phyloP scores from a whole-genome alignment of 169 alveolate genomes.

The Plasmodium falciparum region DNA sequence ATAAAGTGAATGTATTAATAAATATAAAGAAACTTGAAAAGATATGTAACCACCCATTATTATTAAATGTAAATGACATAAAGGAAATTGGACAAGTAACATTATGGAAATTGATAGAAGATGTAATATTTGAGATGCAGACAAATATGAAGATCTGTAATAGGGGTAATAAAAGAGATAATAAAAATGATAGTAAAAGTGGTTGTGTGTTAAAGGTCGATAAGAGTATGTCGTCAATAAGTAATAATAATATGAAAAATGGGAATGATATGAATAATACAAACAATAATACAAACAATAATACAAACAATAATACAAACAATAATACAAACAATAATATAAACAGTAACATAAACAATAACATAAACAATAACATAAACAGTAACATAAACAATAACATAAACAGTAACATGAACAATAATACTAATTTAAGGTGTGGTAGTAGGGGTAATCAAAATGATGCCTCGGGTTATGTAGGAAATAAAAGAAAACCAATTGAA shows the following conservation, averaged over 20 bases:
- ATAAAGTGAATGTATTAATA: conserved; percentile 43
- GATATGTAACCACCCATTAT: conserved; percentile 33
- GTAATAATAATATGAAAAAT: no score
- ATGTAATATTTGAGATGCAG: conserved; percentile 6
- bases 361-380: no score
- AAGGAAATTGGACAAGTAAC: conserved; percentile 84
- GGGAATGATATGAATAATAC: no score
- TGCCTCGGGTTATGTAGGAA: not conserved
- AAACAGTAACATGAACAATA: no score
- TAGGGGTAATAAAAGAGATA: conserved; percentile 22
- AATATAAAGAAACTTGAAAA: conserved; percentile 63
- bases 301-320: no score
- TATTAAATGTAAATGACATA: conserved; percentile 26
- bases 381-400: no score
- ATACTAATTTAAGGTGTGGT: no score
- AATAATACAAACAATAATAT: no score
- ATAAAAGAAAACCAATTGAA: conserved; percentile 22
- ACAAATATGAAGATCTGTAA: not conserved
- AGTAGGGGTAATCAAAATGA: no score
- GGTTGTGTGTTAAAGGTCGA: conserved; percentile 66
- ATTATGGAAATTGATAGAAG: conserved; percentile 76
- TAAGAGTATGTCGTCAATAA: no score
- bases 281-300: no score
- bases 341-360: no score
- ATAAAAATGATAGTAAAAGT: conserved; percentile 32